These are phyloP conservation scores for Waltergamsia citrina DNA, from an alignment of 2,329 filamentous ascomycete species.

Conservation along the genomic window DNA sequence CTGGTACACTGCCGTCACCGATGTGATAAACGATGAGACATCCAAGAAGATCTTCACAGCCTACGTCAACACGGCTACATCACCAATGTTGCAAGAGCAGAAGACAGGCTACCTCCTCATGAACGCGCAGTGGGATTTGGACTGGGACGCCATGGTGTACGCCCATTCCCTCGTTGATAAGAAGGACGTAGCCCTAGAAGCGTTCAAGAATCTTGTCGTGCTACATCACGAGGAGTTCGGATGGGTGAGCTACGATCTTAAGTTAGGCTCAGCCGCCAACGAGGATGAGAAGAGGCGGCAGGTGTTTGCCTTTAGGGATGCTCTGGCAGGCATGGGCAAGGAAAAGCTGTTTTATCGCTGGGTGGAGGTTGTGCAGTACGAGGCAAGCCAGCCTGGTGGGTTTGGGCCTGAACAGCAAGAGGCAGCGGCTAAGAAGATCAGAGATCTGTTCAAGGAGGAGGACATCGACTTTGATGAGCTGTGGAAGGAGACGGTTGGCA, in stretches of 20 bases:
- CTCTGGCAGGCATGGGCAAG: constrained; percentile 66
- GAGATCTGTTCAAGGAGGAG: constrained; percentile 63
- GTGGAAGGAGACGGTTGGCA: constrained; percentile 55
- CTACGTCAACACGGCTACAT: constrained; percentile 59
- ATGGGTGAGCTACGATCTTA: constrained; percentile 54
- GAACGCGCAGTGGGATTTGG: constrained; percentile 78
- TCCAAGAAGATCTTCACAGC: constrained; percentile 49
- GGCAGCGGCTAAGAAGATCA: constrained; percentile 63
- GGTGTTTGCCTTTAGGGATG: constrained; percentile 72
- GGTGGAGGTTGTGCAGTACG: constrained; percentile 88
- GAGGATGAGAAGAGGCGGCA: constrained; percentile 61
- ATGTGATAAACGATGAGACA: constrained; percentile 41
- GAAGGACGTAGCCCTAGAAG: constrained; percentile 49
- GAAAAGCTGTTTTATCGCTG: constrained; percentile 85
- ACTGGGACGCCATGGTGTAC: constrained; percentile 71
- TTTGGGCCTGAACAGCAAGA: constrained; percentile 69
- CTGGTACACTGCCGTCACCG: constrained; percentile 55
- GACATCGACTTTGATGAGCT: constrained; percentile 77
- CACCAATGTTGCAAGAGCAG: constrained; percentile 52
- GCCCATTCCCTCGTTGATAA: constrained; percentile 62
- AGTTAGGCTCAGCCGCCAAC: constrained; percentile 37
- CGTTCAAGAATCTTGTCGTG: constrained; percentile 62
- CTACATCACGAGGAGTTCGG: constrained; percentile 58
- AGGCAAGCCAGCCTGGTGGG: constrained; percentile 68
- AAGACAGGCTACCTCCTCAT: constrained; percentile 88